phyloP scores from a whole-genome alignment of 2,329 filamentous ascomycete genomes.

The Nothophaeocryptopus gaeumannii region DNA sequence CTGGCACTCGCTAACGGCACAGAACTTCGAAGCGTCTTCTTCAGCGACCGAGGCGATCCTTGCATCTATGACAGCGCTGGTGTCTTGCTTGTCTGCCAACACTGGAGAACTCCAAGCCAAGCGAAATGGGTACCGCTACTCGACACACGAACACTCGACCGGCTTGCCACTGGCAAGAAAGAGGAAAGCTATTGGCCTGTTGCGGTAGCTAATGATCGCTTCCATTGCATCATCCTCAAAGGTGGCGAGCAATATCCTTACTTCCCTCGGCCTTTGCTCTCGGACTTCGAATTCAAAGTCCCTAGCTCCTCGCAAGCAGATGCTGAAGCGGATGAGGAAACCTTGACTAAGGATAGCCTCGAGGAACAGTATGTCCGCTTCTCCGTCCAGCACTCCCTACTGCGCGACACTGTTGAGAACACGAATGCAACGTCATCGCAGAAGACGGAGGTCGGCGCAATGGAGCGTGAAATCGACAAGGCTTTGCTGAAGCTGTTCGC shows the following conservation, averaged over 20 bases:
- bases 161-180: constrained; percentile 80
- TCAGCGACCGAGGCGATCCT: constrained; percentile 88
- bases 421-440: constrained; percentile 64
- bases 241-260: constrained; percentile 90
- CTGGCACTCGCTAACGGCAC: constrained; percentile 76
- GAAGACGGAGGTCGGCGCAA: constrained; percentile 62
- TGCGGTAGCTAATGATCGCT: constrained; percentile 83
- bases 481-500: constrained; percentile 83
- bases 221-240: constrained; percentile 99
- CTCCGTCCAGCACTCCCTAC: constrained; percentile 68
- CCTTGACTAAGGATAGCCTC: constrained; percentile 55
- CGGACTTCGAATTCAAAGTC: constrained; percentile 88
- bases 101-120: constrained; percentile 83
- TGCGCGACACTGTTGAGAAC: constrained; percentile 69
- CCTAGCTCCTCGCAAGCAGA: constrained; percentile 60
- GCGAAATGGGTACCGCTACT: constrained; percentile 90
- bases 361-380: constrained; percentile 80
- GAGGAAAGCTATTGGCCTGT: constrained; percentile 93
- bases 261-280: constrained; percentile 83
- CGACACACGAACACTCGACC: constrained; percentile 79
- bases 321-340: constrained; percentile 41
- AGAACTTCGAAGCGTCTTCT: constrained; percentile 79
- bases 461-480: constrained; percentile 87
- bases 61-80: constrained; percentile 95
- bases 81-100: constrained; percentile 78